Conservation (phyloP, 345 rosid genomes). For the Lepidium didymum region DNA sequence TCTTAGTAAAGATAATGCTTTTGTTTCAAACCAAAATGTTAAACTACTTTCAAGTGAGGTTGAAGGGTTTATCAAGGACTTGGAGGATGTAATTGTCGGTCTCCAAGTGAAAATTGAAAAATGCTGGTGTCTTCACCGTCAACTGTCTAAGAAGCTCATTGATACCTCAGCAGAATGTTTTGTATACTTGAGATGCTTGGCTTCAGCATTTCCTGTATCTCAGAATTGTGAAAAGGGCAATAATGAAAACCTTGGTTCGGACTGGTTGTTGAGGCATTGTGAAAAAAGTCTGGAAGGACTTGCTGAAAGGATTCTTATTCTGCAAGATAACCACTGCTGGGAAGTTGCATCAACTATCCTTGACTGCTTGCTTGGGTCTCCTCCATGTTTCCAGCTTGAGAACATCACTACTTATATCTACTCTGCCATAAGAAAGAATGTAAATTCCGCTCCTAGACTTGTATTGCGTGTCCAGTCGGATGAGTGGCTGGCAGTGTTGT, state of each 20-base stretch:
- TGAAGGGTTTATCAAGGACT: conserved; percentile 41
- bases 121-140: conserved; percentile 63
- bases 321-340: conserved; percentile 61
- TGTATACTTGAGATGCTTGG: conserved; percentile 47
- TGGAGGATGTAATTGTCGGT: conserved; percentile 40
- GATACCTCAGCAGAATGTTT: conserved; percentile 50
- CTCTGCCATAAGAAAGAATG: conserved; percentile 39
- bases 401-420: conserved; percentile 38
- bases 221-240: conserved; percentile 32
- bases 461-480: conserved; percentile 67
- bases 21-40: conserved; percentile 14
- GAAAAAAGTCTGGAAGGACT: conserved; percentile 46
- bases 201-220: conserved; percentile 33
- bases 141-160: conserved; percentile 50
- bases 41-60: conserved; percentile 42
- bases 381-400: conserved; percentile 40
- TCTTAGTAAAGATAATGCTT: conserved; percentile 19
- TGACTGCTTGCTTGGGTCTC: conserved; percentile 60
- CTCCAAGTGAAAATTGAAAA: conserved; percentile 49
- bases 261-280: conserved; percentile 38
- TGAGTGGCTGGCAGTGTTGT: conserved; percentile 54
- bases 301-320: conserved; percentile 37
- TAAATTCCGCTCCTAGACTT: conserved; percentile 59
- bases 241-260: conserved; percentile 28
- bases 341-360: conserved; percentile 56